These are phyloP conservation scores for Medicago ruthenica DNA, from an alignment of 306 rosid genomes.

Conservation along the genomic window DNA sequence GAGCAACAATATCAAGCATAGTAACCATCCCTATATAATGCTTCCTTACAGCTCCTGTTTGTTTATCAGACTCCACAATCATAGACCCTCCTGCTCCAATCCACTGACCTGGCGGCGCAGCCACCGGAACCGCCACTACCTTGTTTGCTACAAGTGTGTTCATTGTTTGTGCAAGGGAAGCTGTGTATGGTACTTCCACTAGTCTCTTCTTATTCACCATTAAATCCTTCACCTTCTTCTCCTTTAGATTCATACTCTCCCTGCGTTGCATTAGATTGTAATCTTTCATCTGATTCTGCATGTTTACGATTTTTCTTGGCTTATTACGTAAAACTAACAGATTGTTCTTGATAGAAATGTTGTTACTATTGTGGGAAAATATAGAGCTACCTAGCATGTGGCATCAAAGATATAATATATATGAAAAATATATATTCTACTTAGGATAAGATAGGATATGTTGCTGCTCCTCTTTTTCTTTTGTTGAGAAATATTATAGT, in stretches of 20 bases:
- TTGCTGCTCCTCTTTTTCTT: neutral
- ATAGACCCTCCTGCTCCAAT: conserved; percentile 91
- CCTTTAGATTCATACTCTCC: conserved; percentile 44
- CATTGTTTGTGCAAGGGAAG: conserved; percentile 78
- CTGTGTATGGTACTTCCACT: conserved; percentile 91
- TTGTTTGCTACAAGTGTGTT: conserved; percentile 71
- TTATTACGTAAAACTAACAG: neutral
- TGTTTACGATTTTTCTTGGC: conserved; percentile 17
- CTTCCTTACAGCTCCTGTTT: conserved; percentile 63
- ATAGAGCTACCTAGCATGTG: conserved; percentile 8
- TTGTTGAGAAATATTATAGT: neutral
- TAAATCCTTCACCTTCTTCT: conserved; percentile 67
- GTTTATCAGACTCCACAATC: conserved; percentile 86
- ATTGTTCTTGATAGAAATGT: neutral
- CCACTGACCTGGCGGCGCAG: conserved; percentile 95
- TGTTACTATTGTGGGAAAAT: neutral
- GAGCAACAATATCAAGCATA: conserved; percentile 85
- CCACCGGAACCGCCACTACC: conserved; percentile 84
- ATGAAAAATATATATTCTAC: neutral
- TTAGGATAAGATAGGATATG: neutral
- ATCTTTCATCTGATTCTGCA: conserved; percentile 48
- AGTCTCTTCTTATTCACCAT: conserved; percentile 66
- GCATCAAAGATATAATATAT: neutral
- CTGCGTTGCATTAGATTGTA: conserved; percentile 29
- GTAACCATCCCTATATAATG: conserved; percentile 93